Conservation (phyloP, 345 rosid species). For the Euphorbia peplus region DNA sequence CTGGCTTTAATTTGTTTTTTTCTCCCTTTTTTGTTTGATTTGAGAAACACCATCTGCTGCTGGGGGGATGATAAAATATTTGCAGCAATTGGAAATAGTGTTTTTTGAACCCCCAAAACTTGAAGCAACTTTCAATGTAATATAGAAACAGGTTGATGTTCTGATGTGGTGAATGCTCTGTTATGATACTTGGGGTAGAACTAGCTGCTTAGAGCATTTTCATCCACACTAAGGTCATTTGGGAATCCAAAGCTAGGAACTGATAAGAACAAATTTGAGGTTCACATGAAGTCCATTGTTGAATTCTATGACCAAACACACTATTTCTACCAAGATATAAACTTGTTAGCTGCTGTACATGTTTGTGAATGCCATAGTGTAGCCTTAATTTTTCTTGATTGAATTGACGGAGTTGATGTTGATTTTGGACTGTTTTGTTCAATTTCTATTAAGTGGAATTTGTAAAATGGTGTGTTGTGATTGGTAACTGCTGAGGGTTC, state of each 20-base stretch:
- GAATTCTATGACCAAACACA: background rate
- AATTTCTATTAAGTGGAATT: no score
- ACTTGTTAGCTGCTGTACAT: background rate
- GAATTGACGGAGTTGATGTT: no score
- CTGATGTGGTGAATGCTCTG: background rate
- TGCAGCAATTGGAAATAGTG: background rate
- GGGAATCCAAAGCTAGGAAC: slow-evolving; percentile 7
- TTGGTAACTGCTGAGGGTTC: no score
- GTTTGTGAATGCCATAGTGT: no score
- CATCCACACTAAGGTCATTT: background rate
- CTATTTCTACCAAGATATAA: background rate
- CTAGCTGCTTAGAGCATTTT: background rate
- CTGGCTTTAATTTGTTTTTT: background rate
- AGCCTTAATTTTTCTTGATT: no score
- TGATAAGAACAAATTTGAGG: background rate
- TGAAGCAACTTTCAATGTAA: no score
- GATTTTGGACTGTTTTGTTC: no score
- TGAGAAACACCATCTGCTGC: background rate
- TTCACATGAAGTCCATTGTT: background rate
- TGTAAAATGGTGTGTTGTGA: no score
- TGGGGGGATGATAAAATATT: background rate
- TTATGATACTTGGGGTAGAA: background rate
- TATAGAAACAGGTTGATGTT: background rate
- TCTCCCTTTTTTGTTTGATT: background rate
- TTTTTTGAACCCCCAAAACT: no score